Conservation (phyloP, 352 stramenopile species). For the Hyaloperonospora arabidopsidis region DNA sequence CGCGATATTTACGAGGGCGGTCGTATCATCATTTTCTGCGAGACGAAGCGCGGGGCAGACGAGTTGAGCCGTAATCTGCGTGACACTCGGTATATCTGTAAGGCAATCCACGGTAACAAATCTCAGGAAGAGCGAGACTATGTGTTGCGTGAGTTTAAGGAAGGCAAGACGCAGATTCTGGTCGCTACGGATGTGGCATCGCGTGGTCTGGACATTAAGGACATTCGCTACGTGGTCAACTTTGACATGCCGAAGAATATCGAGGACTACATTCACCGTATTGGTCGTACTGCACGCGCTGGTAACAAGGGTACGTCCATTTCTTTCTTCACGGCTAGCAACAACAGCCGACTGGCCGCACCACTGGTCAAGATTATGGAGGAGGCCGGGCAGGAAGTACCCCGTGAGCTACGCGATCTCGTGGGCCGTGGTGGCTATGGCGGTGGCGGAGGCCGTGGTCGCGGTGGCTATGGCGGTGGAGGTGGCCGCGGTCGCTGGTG, state of each 20-base stretch:
- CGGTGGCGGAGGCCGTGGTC: conserved; percentile 49
- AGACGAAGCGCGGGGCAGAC: conserved; percentile 98
- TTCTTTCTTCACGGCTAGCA: conserved; percentile 89
- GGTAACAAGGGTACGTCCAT: conserved; percentile 91
- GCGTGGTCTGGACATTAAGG: conserved; percentile 98
- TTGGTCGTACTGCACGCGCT: conserved; percentile 97
- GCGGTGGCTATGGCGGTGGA: conserved; percentile 41
- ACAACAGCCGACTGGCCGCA: conserved; percentile 75
- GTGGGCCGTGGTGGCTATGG: conserved; percentile 56
- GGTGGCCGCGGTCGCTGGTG: conserved; percentile 51
- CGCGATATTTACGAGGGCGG: conserved; percentile 84
- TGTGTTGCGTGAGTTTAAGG: conserved; percentile 96
- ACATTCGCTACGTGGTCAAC: conserved; percentile 99
- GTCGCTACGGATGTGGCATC: conserved; percentile 99
- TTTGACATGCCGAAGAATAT: conserved; percentile 99
- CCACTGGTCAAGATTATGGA: conserved; percentile 86
- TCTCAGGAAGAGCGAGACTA: conserved; percentile 96
- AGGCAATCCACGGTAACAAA: conserved; percentile 99
- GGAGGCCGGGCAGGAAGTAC: conserved; percentile 86
- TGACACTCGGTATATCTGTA: conserved; percentile 90
- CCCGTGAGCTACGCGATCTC: conserved; percentile 69
- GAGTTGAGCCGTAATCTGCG: conserved; percentile 92
- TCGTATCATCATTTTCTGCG: conserved; percentile 98
- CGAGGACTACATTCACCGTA: conserved; percentile 98
- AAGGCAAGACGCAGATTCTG: conserved; percentile 90